phyloP scores from a whole-genome alignment of 106 monocot genomes.

The Dendrobium chrysotoxum region DNA sequence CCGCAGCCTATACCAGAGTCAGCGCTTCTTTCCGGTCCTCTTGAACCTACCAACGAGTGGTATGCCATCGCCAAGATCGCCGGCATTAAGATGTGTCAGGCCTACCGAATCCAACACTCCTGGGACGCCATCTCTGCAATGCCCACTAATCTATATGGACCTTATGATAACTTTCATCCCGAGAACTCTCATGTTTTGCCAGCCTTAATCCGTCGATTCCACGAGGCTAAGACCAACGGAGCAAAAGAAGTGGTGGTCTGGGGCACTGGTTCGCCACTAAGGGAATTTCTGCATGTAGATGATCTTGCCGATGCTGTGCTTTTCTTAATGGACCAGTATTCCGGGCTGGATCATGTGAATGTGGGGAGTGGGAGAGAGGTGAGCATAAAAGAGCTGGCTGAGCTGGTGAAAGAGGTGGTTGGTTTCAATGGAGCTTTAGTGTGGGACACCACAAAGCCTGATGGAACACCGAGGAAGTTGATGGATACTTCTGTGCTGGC shows the following conservation, averaged over 20 bases:
- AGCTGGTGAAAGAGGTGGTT: slow-evolving; percentile 85
- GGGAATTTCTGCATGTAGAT: slow-evolving; percentile 92
- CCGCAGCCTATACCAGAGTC: slow-evolving; percentile 90
- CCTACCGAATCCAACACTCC: slow-evolving; percentile 63
- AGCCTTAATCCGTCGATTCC: slow-evolving; percentile 72
- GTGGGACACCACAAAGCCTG: slow-evolving; percentile 79
- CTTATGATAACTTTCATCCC: slow-evolving; percentile 94
- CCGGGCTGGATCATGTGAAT: slow-evolving; percentile 78
- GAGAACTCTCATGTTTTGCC: slow-evolving; percentile 96
- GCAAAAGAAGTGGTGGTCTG: slow-evolving; percentile 81
- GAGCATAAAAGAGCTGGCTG: slow-evolving; percentile 84
- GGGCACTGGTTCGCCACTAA: slow-evolving; percentile 76
- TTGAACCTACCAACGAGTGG: slow-evolving; percentile 99
- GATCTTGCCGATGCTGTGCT: slow-evolving; percentile 80
- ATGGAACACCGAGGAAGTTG: slow-evolving; percentile 90
- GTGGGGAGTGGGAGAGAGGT: slow-evolving; percentile 89
- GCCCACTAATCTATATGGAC: slow-evolving; percentile 95
- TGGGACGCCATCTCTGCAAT: slow-evolving; percentile 87
- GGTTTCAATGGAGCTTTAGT: slow-evolving; percentile 70
- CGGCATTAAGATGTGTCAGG: slow-evolving; percentile 97
- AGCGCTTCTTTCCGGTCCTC: slow-evolving; percentile 67
- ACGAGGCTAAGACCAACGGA: slow-evolving; percentile 61
- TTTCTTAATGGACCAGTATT: slow-evolving; percentile 82
- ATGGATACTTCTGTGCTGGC: slow-evolving; percentile 84
- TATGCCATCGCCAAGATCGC: slow-evolving; percentile 97